Percentiles rank a stretch among this genome's conserved stretches.
These are phyloP conservation scores for Podospora conica DNA, from an alignment of 495 filamentous ascomycete genomes.

Conservation along the genomic window DNA sequence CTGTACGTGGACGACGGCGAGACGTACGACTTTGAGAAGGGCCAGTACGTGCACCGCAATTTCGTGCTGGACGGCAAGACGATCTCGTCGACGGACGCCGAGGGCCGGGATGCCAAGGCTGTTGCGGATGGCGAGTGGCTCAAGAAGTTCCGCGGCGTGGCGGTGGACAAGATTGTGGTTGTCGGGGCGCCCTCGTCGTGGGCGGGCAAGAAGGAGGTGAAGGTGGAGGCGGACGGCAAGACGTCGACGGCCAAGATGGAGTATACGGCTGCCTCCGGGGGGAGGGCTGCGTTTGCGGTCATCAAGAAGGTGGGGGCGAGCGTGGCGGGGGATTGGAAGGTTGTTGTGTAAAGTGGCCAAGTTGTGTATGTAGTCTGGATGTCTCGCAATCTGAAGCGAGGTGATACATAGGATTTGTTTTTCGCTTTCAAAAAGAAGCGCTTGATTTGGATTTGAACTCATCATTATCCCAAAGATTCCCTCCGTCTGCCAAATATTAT, in stretches of 20 bases:
- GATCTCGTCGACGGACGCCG: constrained; percentile 45
- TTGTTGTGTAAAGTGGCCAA: constrained; percentile 41
- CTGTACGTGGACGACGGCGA: constrained; percentile 94
- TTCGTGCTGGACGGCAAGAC: constrained; percentile 54
- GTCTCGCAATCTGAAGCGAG: neutral
- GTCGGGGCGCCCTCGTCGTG: constrained; percentile 70
- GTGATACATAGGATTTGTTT: neutral
- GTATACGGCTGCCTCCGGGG: constrained; percentile 51
- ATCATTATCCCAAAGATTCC: too few species aligned
- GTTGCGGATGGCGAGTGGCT: constrained; percentile 66
- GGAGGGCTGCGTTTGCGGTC: constrained; percentile 71
- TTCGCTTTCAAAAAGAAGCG: neutral
- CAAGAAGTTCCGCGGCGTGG: constrained; percentile 67
- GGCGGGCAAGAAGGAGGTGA: constrained; percentile 61
- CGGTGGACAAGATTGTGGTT: constrained; percentile 76
- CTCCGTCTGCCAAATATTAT: too few species aligned
- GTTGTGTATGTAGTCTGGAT: neutral
- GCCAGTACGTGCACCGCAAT: constrained; percentile 76
- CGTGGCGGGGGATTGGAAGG: constrained; percentile 77
- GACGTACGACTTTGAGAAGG: constrained; percentile 77
- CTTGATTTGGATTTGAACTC: neutral
- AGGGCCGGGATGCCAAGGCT: constrained; percentile 47
- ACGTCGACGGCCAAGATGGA: constrained; percentile 53
- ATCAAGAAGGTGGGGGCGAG: constrained; percentile 70
- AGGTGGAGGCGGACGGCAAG: constrained; percentile 61